Evolutionary conservation across 2,329 filamentous ascomycete species (phyloP), one percentile per base, ranked within the genome.

Genomic region (Emergomyces africanus): DNA sequence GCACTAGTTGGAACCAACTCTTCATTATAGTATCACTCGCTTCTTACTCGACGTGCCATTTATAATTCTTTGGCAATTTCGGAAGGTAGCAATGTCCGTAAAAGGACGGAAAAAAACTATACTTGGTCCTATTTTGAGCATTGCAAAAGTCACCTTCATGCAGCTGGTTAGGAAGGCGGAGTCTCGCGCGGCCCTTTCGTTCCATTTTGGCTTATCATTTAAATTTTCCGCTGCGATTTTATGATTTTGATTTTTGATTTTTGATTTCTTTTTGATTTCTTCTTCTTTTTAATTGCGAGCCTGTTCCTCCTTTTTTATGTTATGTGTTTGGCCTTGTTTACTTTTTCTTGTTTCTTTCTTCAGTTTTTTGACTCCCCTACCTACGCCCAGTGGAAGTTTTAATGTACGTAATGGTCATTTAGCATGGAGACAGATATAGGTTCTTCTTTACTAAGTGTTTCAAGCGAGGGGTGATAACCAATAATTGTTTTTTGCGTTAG

Each of bases 321-420:
- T 28, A 37, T 20, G 35, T 28, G 28, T 46, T n/a, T 35, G n/a
- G 6, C 33, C 33, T 8, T 54, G 53, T 41, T 42, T 57, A 14
- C 35, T 42, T 46, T 46, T 54, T 41, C 39, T 15, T 41, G 23
- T n/a, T 51, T 46, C 59, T 55, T 20, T n/a, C 8, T 5, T 35
- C 1, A 8, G 20, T 14, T 48, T 39, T 50, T 57, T 39, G 14
- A 25, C 25, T 30, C n/a, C n/a, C n/a, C 41, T 49, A 48, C 56
- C 37, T 39, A n/a, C n/a, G n/a, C n/a, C 42, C 15, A 23, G 28
- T 41, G 14, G 20, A 41, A 61, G 57, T 53, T 44, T 60, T 53
- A 46, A 57, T 54, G 57, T 55, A 61, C 48, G 59, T 44, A 55
- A 33, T n/a, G 54, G 60, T 58, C 57, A 54, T 56, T 54, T 61